Base-by-base conservation (phyloP, 2,329 filamentous ascomycete species). In the Keithomyces neogunnii region DNA sequence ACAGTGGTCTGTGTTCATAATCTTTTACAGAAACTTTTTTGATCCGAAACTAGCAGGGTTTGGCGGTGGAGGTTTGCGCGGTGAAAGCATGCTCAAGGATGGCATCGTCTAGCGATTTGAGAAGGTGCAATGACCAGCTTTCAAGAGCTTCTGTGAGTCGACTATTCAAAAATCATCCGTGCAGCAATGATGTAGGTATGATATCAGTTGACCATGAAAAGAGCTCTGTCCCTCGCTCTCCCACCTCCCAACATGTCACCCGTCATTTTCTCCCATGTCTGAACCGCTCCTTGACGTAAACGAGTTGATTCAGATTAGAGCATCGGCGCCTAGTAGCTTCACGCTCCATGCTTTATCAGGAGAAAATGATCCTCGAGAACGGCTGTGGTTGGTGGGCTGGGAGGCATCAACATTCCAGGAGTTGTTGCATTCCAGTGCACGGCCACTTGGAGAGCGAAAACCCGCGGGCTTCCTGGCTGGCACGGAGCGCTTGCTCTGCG, bases 361-460 rank as follows among this genome's bases (percentile, higher is more conserved):
- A 31, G 10, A 4, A 26, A 31, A 43, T 49, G 47, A 44, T 47
- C 49, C 42, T 32, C 11, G 47, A 9, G 6, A 7, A 8, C 11
- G 3, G 29, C n/a, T 44, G 28, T 49, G 35, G 47, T 49, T 52
- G 51, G 51, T 29, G 42, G 8, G 30, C 43, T 26, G 31, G 42
- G 33, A 30, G 47, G 8, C 7, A 38, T 13, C 36, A 40, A 43
- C 29, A 46, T 52, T 52, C 51, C 51, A 42, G 33, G n/a, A 8
- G 11, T 19, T 9, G 19, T 30, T 40, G 51, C 51, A 52, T 52
- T 52, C 51, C 51, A 52, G 51, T 38, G 43, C 19, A 30, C 40
- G 43, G 43, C 43, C 47, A 43, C 30, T 26, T 33, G 29, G 43
- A n/a, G n/a, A 31, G 43, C 43, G 38, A 36, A 35, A 49, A 26